Percentiles rank a stretch among this genome's conserved stretches.
Evolutionary conservation across 768 basidiomycete genomes (phyloP).

Genomic region (Naematelia encephala): DNA sequence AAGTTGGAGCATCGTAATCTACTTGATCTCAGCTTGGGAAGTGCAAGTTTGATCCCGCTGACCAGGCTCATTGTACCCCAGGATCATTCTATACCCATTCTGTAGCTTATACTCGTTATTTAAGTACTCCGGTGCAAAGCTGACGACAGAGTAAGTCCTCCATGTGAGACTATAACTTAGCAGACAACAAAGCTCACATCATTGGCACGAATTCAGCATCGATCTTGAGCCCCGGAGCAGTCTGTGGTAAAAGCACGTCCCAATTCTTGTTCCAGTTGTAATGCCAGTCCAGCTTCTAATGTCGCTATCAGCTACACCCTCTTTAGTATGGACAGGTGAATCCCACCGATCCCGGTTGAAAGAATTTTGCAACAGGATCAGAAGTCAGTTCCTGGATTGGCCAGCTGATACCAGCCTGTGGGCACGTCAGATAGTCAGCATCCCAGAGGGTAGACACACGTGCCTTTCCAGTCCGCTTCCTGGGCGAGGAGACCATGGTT

Average conservation of each 20-base stretch:
- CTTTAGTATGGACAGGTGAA: background rate
- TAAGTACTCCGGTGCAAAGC: constrained; percentile 28
- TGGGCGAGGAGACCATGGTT: too few relatives aligned
- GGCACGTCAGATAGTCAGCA: background rate
- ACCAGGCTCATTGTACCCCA: constrained; percentile 46
- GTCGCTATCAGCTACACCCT: background rate
- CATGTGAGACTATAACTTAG: background rate
- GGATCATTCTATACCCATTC: constrained; percentile 18
- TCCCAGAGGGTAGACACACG: background rate
- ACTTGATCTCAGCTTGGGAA: too few relatives aligned
- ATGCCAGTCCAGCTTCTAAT: constrained; percentile 40
- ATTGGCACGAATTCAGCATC: constrained; percentile 41
- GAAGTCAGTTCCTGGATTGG: constrained; percentile 37
- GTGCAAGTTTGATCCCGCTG: constrained; percentile 15
- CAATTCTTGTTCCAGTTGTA: constrained; percentile 46
- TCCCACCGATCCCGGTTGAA: constrained; percentile 34
- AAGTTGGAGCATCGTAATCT: constrained; percentile 25
- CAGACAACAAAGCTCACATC: constrained; percentile 23
- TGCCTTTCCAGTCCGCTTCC: background rate
- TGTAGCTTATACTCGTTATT: constrained; percentile 24
- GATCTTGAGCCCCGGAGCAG: constrained; percentile 16
- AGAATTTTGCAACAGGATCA: constrained; percentile 40
- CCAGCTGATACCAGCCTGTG: constrained; percentile 41
- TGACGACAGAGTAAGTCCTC: constrained; percentile 6
- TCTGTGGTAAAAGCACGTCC: constrained; percentile 17